phyloP scores from a whole-genome alignment of 2,329 filamentous ascomycete species.

The Aspergillus sojae region DNA sequence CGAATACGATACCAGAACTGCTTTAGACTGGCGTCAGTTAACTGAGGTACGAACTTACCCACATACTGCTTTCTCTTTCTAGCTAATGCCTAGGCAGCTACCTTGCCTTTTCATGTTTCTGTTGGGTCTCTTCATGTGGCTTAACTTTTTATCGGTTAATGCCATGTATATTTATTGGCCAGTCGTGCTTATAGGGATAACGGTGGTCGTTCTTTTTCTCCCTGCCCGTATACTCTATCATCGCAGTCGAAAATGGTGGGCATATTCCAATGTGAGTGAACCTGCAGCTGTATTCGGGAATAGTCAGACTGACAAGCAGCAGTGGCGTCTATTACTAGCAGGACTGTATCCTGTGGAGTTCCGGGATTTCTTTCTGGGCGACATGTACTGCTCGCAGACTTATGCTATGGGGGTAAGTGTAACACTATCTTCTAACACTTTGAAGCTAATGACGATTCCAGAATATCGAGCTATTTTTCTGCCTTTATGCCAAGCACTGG shows the following conservation, averaged over 20 bases:
- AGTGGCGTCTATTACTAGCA: constrained; percentile 84
- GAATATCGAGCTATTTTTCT: constrained; percentile 94
- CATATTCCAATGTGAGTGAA: constrained; percentile 77
- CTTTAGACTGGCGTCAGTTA: constrained; percentile 86
- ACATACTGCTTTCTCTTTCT: neutral
- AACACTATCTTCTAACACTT: neutral
- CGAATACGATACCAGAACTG: constrained; percentile 85
- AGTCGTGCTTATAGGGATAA: constrained; percentile 73
- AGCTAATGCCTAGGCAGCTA: constrained; percentile 53
- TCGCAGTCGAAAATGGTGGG: constrained; percentile 79
- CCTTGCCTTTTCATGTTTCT: constrained; percentile 81
- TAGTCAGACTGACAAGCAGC: constrained; percentile 18
- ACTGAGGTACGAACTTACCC: constrained; percentile 59
- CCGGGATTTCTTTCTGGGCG: constrained; percentile 93
- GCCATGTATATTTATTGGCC: constrained; percentile 84
- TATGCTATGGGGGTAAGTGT: constrained; percentile 78
- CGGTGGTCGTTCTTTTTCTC: constrained; percentile 70
- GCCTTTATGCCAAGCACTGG: constrained; percentile 83
- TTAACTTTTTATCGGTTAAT: constrained; percentile 78
- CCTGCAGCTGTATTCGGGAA: neutral
- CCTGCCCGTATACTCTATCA: constrained; percentile 75
- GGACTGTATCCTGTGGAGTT: constrained; percentile 94
- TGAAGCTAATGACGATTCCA: constrained; percentile 34
- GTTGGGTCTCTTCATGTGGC: constrained; percentile 77
- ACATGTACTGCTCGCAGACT: constrained; percentile 95